Percentiles rank a stretch among this genome's conserved stretches.
Conservation (phyloP, 1,284 basidiomycete genomes). For the Acaromyces ingoldii region DNA sequence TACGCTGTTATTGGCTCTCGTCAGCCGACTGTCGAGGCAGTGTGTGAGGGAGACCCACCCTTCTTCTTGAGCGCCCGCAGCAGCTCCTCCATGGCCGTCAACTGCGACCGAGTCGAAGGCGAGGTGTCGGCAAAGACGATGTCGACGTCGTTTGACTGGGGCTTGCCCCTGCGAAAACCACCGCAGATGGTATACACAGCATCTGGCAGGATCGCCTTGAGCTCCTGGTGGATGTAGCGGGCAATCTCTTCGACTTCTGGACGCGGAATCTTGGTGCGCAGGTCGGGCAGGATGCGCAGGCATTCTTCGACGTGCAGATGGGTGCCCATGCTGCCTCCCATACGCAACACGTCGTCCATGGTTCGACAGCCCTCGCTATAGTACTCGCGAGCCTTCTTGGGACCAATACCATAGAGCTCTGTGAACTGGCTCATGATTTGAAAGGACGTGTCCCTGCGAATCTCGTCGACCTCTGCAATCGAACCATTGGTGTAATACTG, state of each 20-base stretch:
- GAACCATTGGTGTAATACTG: constrained; percentile 29
- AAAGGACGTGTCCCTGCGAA: constrained; percentile 29
- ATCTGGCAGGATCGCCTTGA: constrained; percentile 10
- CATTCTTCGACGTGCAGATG: constrained; percentile 23
- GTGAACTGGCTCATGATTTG: constrained; percentile 33
- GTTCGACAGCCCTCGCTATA: constrained; percentile 37
- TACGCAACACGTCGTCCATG: constrained; percentile 32
- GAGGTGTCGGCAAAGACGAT: constrained; percentile 26
- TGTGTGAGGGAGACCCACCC: no score
- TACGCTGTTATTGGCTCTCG: no score
- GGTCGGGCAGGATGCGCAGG: constrained; percentile 28
- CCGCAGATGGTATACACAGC: constrained; percentile 29
- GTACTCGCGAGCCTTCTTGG: constrained; percentile 30
- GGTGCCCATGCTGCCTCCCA: constrained; percentile 22
- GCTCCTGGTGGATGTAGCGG: constrained; percentile 1
- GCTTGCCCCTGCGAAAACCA: constrained; percentile 34
- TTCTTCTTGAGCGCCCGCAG: constrained; percentile 20
- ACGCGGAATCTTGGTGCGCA: constrained; percentile 21
- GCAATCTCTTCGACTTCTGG: constrained; percentile 27
- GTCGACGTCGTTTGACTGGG: constrained; percentile 30
- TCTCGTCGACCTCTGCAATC: constrained; percentile 39
- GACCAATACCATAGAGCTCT: constrained; percentile 44
- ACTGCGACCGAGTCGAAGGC: not conserved
- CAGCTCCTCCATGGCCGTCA: constrained; percentile 16
- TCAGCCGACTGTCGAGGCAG: no score